A percentile compares a stretch with the other conserved stretches of the same genome.
These are phyloP conservation scores for Solanum virginianum DNA, from an alignment of 257 asterid species.

Conservation along the genomic window DNA sequence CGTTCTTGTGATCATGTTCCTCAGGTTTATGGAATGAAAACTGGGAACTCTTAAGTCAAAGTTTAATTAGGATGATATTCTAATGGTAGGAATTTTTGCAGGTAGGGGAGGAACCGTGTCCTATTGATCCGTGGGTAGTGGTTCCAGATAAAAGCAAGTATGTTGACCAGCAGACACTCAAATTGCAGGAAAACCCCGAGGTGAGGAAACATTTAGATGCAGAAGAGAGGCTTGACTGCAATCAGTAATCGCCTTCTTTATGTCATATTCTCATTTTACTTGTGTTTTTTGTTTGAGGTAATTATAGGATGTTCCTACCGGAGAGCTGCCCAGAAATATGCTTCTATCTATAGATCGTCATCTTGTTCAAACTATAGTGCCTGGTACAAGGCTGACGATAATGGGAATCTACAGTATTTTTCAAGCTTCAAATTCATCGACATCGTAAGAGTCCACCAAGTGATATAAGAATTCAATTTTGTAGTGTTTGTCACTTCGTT, in stretches of 20 bases:
- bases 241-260: not conserved
- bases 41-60: not conserved
- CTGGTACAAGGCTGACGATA: constrained; percentile 90
- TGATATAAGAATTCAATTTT: not conserved
- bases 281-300: constrained; percentile 6
- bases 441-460: constrained; percentile 43
- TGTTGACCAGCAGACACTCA: constrained; percentile 89
- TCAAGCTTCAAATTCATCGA: constrained; percentile 79
- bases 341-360: constrained; percentile 93
- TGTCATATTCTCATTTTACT: not conserved
- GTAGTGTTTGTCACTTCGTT: not conserved
- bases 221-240: not conserved
- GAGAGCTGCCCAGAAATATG: constrained; percentile 94
- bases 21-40: constrained; percentile 38
- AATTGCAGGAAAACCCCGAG: constrained; percentile 96
- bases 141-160: constrained; percentile 92
- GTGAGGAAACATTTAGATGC: constrained; percentile 18
- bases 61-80: not conserved
- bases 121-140: constrained; percentile 86
- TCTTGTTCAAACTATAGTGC: constrained; percentile 98
- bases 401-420: constrained; percentile 96
- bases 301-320: constrained; percentile 92
- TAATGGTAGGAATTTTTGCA: constrained; percentile 4
- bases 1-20: constrained; percentile 86
- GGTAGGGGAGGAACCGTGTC: constrained; percentile 88